These are phyloP conservation scores for Macrophomina tecta DNA, from an alignment of 2,329 filamentous ascomycete species.

Conservation along the genomic window DNA sequence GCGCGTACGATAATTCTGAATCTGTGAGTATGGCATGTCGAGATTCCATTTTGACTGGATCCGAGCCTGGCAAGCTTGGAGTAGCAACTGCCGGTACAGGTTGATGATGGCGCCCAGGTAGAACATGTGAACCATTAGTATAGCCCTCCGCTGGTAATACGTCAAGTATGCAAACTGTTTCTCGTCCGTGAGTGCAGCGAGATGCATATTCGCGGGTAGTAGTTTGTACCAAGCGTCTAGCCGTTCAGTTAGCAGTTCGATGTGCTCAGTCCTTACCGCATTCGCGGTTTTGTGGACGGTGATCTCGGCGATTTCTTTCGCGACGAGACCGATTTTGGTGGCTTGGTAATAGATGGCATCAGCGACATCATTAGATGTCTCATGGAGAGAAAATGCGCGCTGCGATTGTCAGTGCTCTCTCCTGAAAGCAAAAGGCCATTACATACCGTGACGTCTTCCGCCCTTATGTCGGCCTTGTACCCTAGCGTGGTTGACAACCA, in stretches of 20 bases:
- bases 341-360: slow-evolving; percentile 44
- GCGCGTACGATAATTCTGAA: slow-evolving; percentile 38
- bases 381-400: slow-evolving; percentile 11
- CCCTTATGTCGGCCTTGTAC: slow-evolving; percentile 41
- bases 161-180: slow-evolving; percentile 35
- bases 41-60: slow-evolving; percentile 31
- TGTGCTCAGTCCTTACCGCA: slow-evolving; percentile 19
- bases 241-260: slow-evolving; percentile 32
- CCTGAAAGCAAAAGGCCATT: not conserved
- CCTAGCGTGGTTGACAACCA: slow-evolving; percentile 48
- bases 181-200: slow-evolving; percentile 38
- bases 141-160: slow-evolving; percentile 41
- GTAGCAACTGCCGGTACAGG: slow-evolving; percentile 43
- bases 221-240: slow-evolving; percentile 43
- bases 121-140: slow-evolving; percentile 47
- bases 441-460: slow-evolving; percentile 34
- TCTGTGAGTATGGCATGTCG: slow-evolving; percentile 38
- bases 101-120: slow-evolving; percentile 46
- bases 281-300: slow-evolving; percentile 14
- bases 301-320: slow-evolving; percentile 42
- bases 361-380: slow-evolving; percentile 33
- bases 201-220: slow-evolving; percentile 41
- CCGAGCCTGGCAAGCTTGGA: slow-evolving; percentile 40
- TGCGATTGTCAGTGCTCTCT: not conserved
- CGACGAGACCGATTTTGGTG: slow-evolving; percentile 44